Evolutionary conservation across 345 rosid genomes (phyloP).

Genomic region (Salix purpurea): DNA sequence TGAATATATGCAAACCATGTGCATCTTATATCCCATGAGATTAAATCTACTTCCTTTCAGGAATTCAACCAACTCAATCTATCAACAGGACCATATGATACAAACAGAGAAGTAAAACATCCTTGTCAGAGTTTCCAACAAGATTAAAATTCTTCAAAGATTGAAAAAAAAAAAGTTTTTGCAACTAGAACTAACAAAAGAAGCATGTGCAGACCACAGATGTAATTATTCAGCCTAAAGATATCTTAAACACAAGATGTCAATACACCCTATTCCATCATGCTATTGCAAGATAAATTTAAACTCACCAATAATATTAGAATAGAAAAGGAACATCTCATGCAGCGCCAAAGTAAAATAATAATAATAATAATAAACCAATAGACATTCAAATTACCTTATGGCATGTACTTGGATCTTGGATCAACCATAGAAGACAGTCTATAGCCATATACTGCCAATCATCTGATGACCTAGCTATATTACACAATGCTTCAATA

Average conservation of each 20-base stretch:
- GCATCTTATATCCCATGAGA: background rate
- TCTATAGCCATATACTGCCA: conserved; percentile 99
- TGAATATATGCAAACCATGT: background rate
- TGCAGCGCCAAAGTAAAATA: background rate
- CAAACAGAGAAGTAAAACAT: background rate
- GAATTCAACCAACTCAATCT: background rate
- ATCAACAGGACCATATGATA: background rate
- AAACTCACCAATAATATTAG: background rate
- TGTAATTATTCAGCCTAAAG: background rate
- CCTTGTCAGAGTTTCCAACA: background rate
- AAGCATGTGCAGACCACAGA: background rate
- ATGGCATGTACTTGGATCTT: conserved; percentile 79
- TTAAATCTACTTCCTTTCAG: background rate
- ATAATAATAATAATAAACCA: too few relatives aligned
- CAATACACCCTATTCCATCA: background rate
- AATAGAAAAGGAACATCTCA: background rate
- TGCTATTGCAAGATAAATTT: background rate
- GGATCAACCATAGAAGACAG: conserved; percentile 97
- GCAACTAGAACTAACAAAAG: background rate
- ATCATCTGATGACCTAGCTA: conserved; percentile 96
- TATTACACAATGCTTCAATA: conserved; percentile 80
- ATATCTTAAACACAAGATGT: background rate
- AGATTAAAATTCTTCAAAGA: background rate
- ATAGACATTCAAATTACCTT: conserved; percentile 43
- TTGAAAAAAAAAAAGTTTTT: background rate